Evolutionary conservation across 441 rosid genomes (phyloP), one percentile per base, ranked within the genome.

Genomic region (Macaranga tanarius): DNA sequence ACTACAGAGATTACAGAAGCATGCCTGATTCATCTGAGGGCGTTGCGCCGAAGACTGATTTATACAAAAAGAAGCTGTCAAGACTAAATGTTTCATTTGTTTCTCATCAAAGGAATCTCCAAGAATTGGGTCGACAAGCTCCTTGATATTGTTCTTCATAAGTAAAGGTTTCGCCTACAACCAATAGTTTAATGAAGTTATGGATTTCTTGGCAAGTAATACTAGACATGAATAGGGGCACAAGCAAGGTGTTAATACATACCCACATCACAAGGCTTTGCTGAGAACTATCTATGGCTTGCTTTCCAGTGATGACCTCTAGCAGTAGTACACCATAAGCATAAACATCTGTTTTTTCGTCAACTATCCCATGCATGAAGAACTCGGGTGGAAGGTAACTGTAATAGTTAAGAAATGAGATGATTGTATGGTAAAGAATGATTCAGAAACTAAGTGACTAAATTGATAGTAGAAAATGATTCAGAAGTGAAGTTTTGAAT

Each of bases 241-340:
- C 23, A 70, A 20, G 51, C 34, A 34, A 19, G 40, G 9, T 52
- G 6, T 34, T 34, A 5, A 45, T 62, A 86, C 98, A 40, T 80
- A 90, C 97, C 97, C 96, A 92, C 91, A 95, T 89, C 61, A 95
- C 97, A 61, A 95, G 88, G 81, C 99, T 95, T 50, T 84, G 86
- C 71, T 91, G 97, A 61, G 93, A 79, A 79, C 88, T 80, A 58
- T 91, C 93, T 19, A 91, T 71, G 15, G 97, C 97, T 86, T 92
- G 92, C 80, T 75, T 85, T 72, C 96, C 97, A 0, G 99, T 91
- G 42, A 91, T 83, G 76, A 89, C 97, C 83, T 95, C 97, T 54
- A 91, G 79, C 56, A 92, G 75, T 13, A 95, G 68, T 8, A 95
- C 99, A 20, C 99, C 96, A 3, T 83, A 92, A 48, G 95, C 99